Evolutionary conservation across 164 flowering plant genomes (phyloP).

Genomic region (Kalanchoe fedtschenkoi): DNA sequence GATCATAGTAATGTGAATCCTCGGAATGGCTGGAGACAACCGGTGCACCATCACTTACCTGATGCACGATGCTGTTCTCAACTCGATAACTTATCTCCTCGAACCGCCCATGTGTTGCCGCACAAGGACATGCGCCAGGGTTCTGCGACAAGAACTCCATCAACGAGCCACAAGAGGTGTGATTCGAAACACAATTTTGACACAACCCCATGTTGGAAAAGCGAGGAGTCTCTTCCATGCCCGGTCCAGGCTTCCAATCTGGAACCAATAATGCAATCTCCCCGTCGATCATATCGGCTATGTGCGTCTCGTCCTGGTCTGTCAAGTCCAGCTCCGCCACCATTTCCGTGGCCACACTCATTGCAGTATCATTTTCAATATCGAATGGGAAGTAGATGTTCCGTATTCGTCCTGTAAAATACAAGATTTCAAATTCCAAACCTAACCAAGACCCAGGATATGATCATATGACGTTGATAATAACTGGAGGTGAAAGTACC

Average conservation of each 20-base stretch:
- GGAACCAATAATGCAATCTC: conserved; percentile 45
- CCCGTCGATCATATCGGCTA: conserved; percentile 48
- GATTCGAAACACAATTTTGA: conserved; percentile 34
- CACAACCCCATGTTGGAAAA: conserved; percentile 21
- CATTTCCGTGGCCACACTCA: conserved; percentile 55
- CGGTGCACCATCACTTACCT: conserved; percentile 25
- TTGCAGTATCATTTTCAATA: conserved; percentile 40
- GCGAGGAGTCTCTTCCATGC: conserved; percentile 30
- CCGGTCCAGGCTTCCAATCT: conserved; percentile 40
- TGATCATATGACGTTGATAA: neutral
- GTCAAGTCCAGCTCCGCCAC: conserved; percentile 44
- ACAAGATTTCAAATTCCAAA: neutral
- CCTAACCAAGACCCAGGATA: no score
- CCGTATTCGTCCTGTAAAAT: conserved; percentile 29
- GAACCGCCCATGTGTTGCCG: conserved; percentile 72
- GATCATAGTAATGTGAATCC: conserved; percentile 23
- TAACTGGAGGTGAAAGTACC: conserved; percentile 15
- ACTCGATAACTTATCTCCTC: conserved; percentile 61
- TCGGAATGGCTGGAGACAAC: conserved; percentile 19
- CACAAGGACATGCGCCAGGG: conserved; percentile 33
- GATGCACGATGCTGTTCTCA: conserved; percentile 41
- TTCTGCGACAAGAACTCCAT: conserved; percentile 24
- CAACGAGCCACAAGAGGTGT: conserved; percentile 42
- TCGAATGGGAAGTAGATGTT: conserved; percentile 54
- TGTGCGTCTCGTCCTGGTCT: conserved; percentile 43